Base-by-base conservation (phyloP, 2,329 filamentous ascomycete species). In the Chaetothyriales sp. region DNA sequence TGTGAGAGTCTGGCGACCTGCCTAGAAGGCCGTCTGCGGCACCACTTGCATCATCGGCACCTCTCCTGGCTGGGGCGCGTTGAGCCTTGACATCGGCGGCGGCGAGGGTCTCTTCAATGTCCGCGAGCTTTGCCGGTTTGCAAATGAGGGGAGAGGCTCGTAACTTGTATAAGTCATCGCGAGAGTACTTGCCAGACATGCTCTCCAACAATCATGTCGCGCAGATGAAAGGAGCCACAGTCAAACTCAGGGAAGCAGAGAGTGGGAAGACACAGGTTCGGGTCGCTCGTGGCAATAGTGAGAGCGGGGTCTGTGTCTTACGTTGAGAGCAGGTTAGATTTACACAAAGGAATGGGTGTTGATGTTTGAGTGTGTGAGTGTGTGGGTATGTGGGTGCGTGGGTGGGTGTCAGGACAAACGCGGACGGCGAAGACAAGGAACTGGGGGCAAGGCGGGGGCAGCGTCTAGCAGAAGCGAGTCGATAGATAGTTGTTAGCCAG, bases 131-230 rank as follows among this genome's bases (percentile, higher is more conserved):
- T 56, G 82, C 73, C 46, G 90, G 90, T 68, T 86, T 93, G 60
- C 77, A 72, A 63, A 88, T 88, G 66, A 95, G 74, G 58, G 88
- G 88, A 57, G 90, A 95, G 53, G 83, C 75, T 68, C 83, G 79
- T 62, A 96, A 73, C 65, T 76, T 75, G 61, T 87, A 73, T 60
- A 96, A 74, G 68, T 84, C 77, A 57, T 89, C 85, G 67, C 78
- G 74, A 55, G 84, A 77, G 68, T 95, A 95, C 73, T 79, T 77
- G 63, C 73, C 66, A 57, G 61, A 54, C 66, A 64, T 59, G 19
- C 43, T 58, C n/a, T 20, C 43, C 32, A 39, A 39, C 32, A 39
- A 39, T 39, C 32, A 39, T 39, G 32, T 39, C 32, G 32, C 3
- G 12, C 32, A 39, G 32, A 15, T 15, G 12, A 12, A 39, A 15